Base-by-base conservation (phyloP, 345 rosid genomes). In the Kernera saxatilis region DNA sequence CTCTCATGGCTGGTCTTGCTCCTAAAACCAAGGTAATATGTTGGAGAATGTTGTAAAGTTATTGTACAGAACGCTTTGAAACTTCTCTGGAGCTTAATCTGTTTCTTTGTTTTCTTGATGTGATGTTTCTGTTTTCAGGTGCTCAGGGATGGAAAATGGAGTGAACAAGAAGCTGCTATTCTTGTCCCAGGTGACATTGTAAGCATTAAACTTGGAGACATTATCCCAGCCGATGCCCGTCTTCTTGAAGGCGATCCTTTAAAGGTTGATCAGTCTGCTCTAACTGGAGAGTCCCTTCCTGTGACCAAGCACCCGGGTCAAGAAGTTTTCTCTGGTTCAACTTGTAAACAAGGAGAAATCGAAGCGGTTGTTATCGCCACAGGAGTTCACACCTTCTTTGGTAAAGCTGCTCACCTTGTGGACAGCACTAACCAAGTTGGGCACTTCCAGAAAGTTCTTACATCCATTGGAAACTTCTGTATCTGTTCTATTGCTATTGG, bases 141-240 rank as follows among this genome's bases (percentile, higher is more conserved):
- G 21, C 81, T 77, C 46, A 77, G 81, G 61, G 81, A 77, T 61
- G 81, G 81, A 66, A 77, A 77, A 61, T 77, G 81, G 81, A 72
- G 77, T 77, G 81, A 77, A 61, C 81, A 77, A 36, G 81, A 77
- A 67, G 81, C 81, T 60, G 77, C 77, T 21, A 77, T 77, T 55
- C 81, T 77, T 52, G 81, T 77, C 27, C 81, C 77, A 35, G 81
- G 81, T 67, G 81, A 77, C 45, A 77, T 77, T 39, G 73, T 77
- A 36, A 77, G 81, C 80, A 82, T 91, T 71, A 91, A 91, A 70
- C 80, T 91, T 69, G 97, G 97, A 68, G 97, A 88, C 43, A 91
- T 91, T 60, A 72, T 91, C 72, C 94, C 97, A 50, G 97, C 97
- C 26, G 97, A 91, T 84, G 94, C 89, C 43, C 92, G 97, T 55